Evolutionary conservation across 1,284 basidiomycete genomes (phyloP), one percentile per base, ranked within the genome.

Genomic region (Chiua sp.): DNA sequence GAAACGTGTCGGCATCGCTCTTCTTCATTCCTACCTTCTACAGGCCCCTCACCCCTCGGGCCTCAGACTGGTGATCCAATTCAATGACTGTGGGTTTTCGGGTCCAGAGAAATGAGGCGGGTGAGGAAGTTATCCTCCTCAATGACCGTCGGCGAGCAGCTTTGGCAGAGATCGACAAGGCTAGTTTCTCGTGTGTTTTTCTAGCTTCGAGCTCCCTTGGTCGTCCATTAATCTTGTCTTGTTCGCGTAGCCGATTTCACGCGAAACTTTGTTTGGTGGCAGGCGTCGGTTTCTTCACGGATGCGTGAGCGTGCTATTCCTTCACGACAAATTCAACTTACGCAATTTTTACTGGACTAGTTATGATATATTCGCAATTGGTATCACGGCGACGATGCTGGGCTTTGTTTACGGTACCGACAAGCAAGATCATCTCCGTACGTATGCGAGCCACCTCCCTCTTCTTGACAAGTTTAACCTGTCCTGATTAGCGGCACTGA

Each of bases 201-300:
- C 35, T 16, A 37, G 35, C 12, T 12, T 42, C 39, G 20, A n/a
- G 7, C n/a, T n/a, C 11, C 8, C 37, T 20, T 7, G 42, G 32
- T 28, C 13, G 8, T 46, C 30, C 10, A 32, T 10, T 20, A 12
- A 44, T 23, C 16, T 23, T 51, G n/a, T 23, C 50, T 51, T 51
- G 55, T 46, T n/a, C 23, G 32, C 60, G 42, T 11, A 85, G 83
- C 22, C 80, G 79, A 78, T 85, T 85, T 74, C 90, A 92, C 68
- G 79, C 85, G 55, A 91, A 87, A 69, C 84, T 92, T 54, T 85
- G 83, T 71, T 62, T 87, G 51, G 87, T 92, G 2, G 87, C 90
- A 5, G 88, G 90, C 66, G 86, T 88, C 16, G 91, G 91, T 47
- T 92, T 93, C 80, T 92, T 92, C 79, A 91, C 90, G 37, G 90